phyloP scores from a whole-genome alignment of 495 filamentous ascomycete species.

The Xylaria nigripes region DNA sequence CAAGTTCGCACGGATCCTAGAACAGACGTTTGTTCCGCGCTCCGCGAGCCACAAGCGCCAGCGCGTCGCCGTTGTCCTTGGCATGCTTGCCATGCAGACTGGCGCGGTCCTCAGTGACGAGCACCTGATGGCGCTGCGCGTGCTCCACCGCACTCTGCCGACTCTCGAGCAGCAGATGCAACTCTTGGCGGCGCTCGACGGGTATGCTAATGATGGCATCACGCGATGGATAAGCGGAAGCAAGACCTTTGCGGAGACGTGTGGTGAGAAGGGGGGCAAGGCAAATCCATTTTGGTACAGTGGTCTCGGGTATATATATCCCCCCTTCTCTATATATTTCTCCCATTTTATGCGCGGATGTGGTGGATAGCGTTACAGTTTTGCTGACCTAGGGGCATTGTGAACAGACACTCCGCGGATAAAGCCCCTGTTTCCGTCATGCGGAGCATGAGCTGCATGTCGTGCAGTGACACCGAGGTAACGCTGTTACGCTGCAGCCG shows the following conservation, averaged over 20 bases:
- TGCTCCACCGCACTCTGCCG: conserved; percentile 16
- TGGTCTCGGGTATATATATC: conserved; percentile 14
- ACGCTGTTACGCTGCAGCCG: background rate
- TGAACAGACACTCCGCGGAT: conserved; percentile 8
- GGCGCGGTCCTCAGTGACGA: conserved; percentile 9
- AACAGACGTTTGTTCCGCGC: background rate
- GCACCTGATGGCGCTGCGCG: conserved; percentile 5
- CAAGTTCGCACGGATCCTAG: background rate
- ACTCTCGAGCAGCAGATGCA: conserved; percentile 19
- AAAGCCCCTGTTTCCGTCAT: conserved; percentile 4
- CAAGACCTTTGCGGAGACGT: conserved; percentile 2
- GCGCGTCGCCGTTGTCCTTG: conserved; percentile 13
- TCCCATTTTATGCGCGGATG: no score
- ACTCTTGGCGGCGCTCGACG: conserved; percentile 13
- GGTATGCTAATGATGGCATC: conserved; percentile 18
- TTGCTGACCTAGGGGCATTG: background rate
- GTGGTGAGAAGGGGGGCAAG: background rate
- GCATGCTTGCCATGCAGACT: conserved; percentile 14
- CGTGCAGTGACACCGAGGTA: background rate
- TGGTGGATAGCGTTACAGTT: background rate
- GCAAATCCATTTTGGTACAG: conserved; percentile 14
- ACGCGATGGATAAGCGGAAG: conserved; percentile 14
- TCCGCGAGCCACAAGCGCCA: conserved; percentile 1
- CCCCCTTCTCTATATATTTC: background rate
- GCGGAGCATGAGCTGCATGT: conserved; percentile 10